A percentile compares a stretch with the other conserved stretches of the same genome.
Conservation (phyloP, 2,329 filamentous ascomycete genomes). For the Pseudogymnoascus sp. region DNA sequence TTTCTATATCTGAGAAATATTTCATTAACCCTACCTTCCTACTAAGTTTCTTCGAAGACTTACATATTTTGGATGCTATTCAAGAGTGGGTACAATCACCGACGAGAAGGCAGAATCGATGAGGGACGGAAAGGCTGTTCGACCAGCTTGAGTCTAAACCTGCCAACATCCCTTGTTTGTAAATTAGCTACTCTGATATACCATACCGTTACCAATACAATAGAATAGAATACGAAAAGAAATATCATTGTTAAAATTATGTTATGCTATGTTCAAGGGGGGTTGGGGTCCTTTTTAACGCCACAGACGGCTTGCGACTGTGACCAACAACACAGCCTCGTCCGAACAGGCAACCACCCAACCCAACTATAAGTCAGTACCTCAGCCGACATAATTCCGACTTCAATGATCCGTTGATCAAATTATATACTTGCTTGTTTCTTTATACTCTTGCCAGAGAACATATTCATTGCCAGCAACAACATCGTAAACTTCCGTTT, state of each 20-base stretch:
- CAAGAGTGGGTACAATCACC: neutral
- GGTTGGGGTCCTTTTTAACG: neutral
- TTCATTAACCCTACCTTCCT: too few species aligned
- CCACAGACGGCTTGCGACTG: neutral
- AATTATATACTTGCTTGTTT: neutral
- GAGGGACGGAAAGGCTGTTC: neutral
- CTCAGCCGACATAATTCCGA: neutral
- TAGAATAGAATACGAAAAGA: neutral
- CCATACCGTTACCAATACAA: neutral
- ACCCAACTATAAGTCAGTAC: neutral
- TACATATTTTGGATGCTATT: neutral
- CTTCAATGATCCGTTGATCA: neutral
- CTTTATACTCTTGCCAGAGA: neutral
- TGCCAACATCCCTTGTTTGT: neutral
- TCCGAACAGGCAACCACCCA: neutral
- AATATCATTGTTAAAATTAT: neutral
- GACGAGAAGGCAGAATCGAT: neutral
- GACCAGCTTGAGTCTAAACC: neutral
- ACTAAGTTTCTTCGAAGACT: neutral
- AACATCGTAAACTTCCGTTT: neutral
- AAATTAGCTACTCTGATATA: neutral
- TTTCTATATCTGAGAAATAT: too few species aligned
- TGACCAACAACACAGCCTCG: neutral
- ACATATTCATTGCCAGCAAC: neutral
- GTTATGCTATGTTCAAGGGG: neutral